Evolutionary conservation across 75 land plant genomes (phyloP).

Genomic region (Pseudotsuga menziesii): DNA sequence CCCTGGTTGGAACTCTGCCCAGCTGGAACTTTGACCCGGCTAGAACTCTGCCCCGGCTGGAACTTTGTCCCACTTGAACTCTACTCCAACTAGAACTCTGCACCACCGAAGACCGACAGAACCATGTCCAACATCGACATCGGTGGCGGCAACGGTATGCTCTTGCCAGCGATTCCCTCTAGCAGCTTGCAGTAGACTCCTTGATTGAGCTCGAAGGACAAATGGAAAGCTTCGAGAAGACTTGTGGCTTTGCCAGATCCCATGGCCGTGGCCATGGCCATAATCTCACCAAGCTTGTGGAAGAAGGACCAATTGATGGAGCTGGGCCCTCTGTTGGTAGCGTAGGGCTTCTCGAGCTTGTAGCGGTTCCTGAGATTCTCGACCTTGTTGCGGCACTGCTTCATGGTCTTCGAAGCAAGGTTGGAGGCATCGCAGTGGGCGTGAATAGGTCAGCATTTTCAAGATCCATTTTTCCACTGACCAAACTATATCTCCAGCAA

Average conservation of each 20-base stretch:
- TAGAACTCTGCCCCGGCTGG: no score
- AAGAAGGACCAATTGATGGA: constrained; percentile 15
- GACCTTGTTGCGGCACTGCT: no score
- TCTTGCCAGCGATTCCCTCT: not conserved
- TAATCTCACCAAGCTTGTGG: constrained; percentile 12
- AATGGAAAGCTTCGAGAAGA: not conserved
- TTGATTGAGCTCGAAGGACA: not conserved
- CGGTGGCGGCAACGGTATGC: not conserved
- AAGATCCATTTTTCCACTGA: no score
- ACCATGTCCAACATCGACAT: constrained; percentile 5
- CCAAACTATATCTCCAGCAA: no score
- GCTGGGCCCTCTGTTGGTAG: not conserved
- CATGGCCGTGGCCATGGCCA: no score
- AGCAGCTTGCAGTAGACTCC: not conserved
- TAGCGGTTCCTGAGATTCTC: no score
- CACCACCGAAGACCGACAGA: not conserved
- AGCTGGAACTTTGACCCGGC: no score
- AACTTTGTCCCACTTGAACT: no score
- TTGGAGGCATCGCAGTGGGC: no score
- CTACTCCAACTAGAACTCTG: not conserved
- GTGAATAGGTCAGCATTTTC: no score
- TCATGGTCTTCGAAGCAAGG: no score
- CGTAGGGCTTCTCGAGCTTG: constrained; percentile 14
- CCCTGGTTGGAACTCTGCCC: no score
- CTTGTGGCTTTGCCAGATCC: not conserved